Conservation (phyloP, 2,329 filamentous ascomycete genomes). For the Pleomassaria siparia region DNA sequence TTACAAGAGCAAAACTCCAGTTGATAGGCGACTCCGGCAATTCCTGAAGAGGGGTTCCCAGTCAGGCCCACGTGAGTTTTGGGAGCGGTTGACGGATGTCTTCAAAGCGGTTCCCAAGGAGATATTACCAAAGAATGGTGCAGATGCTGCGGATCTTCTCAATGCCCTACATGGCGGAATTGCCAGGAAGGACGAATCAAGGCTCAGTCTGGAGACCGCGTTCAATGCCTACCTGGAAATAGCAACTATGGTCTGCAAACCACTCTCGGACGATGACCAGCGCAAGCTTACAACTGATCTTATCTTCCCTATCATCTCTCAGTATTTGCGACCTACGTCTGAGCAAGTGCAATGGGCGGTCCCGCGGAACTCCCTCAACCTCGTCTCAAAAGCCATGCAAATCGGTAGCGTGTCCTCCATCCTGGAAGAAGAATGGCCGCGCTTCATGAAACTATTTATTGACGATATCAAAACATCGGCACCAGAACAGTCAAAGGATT, state of each 20-base stretch:
- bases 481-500: constrained; percentile 79
- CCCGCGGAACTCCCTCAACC: constrained; percentile 41
- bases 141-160: constrained; percentile 64
- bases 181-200: constrained; percentile 71
- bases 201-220: constrained; percentile 65
- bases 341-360: constrained; percentile 55
- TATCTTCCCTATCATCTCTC: constrained; percentile 55
- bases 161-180: constrained; percentile 71
- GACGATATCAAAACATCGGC: constrained; percentile 71
- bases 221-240: constrained; percentile 76
- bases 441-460: constrained; percentile 63
- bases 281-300: constrained; percentile 49
- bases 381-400: constrained; percentile 46
- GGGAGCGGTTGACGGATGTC: constrained; percentile 67
- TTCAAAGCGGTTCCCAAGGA: constrained; percentile 58
- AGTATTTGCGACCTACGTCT: constrained; percentile 54
- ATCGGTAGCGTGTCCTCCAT: constrained; percentile 49
- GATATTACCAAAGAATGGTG: constrained; percentile 55
- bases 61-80: constrained; percentile 70
- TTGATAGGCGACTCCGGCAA: constrained; percentile 61
- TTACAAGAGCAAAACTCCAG: constrained; percentile 60
- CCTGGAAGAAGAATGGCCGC: constrained; percentile 62
- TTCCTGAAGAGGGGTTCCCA: constrained; percentile 86
- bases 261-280: constrained; percentile 47
- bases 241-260: constrained; percentile 51